Conservation (phyloP, 176 grass and related monocot species). For the Lolium multiflorum region DNA sequence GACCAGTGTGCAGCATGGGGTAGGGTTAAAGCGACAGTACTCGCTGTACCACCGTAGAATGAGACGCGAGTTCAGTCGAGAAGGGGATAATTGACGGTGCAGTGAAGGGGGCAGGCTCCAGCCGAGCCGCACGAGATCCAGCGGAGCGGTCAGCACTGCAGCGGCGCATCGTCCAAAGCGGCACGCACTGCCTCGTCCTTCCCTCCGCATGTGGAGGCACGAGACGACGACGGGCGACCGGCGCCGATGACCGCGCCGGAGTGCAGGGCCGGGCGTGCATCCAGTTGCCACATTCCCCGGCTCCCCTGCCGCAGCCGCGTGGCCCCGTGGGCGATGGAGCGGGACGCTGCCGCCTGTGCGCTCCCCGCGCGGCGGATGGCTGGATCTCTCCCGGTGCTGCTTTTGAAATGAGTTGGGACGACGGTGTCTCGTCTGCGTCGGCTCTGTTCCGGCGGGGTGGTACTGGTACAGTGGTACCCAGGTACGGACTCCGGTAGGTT, state of each 20-base stretch:
- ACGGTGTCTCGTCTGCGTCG: neutral
- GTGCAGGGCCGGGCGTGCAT: neutral
- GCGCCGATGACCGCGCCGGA: slow-evolving; percentile 1
- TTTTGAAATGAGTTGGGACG: slow-evolving; percentile 8
- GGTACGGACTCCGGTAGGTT: neutral
- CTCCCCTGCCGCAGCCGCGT: neutral
- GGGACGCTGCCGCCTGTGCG: neutral
- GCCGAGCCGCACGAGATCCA: slow-evolving; percentile 6
- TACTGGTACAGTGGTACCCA: neutral
- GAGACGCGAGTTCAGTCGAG: neutral
- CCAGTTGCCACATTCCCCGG: slow-evolving; percentile 15
- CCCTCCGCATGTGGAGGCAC: slow-evolving; percentile 44
- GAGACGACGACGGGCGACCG: slow-evolving; percentile 13
- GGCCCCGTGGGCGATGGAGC: neutral
- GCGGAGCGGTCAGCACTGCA: slow-evolving; percentile 38
- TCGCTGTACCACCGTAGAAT: neutral
- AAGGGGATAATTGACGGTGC: neutral
- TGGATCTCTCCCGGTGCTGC: neutral
- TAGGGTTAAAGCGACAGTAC: neutral
- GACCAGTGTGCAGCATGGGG: neutral
- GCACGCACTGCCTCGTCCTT: slow-evolving; percentile 2
- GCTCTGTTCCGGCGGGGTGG: neutral
- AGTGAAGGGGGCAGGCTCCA: neutral
- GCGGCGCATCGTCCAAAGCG: slow-evolving; percentile 23
- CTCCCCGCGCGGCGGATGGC: slow-evolving; percentile 4